Evolutionary conservation across 345 rosid genomes (phyloP), one percentile per base, ranked within the genome.

Genomic region (Salix caprea): DNA sequence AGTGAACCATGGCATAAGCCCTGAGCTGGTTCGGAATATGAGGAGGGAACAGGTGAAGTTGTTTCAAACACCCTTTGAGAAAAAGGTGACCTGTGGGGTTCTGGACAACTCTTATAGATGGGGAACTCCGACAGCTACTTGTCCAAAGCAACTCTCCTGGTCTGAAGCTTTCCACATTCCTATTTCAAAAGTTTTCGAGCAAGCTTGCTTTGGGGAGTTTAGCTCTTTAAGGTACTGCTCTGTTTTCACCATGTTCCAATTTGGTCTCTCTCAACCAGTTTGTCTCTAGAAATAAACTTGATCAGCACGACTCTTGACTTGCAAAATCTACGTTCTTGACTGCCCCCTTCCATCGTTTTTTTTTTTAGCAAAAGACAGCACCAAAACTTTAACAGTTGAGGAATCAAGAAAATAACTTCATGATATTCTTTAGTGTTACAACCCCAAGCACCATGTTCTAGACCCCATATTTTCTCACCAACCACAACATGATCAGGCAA

Each of bases 151-250:
- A 34, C 84, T 87, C 80, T 89, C 92, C 3, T 90, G 94, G 94
- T 87, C 88, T 18, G 94, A 90, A 75, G 92, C 92, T 76, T 90
- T 89, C 76, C 94, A 90, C 50, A 76, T 89, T 61, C 91, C 92
- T 72, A 86, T 90, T 21, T 74, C 87, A 9, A 85, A 83, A 78
- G 76, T 90, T 68, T 79, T 86, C 0, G 84, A 90, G 2, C 36
- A 74, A 34, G 62, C 85, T 42, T 90, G 86, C 82, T 88, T 79
- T 34, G 89, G 90, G 30, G 88, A 78, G 34, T 86, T 82, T 42
- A 77, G 69, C 76, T 75, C 87, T 24, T 72, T 88, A 64, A 77
- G 94, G 94, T 88, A 82, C 60, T 2, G 14, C 28, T 13, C 26
- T 71, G 21, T 61, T 48, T 72, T 6, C 28, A 30, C 7, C 3